Evolutionary conservation across 2,329 filamentous ascomycete genomes (phyloP).

Genomic region (Aspergillus carbonarius): DNA sequence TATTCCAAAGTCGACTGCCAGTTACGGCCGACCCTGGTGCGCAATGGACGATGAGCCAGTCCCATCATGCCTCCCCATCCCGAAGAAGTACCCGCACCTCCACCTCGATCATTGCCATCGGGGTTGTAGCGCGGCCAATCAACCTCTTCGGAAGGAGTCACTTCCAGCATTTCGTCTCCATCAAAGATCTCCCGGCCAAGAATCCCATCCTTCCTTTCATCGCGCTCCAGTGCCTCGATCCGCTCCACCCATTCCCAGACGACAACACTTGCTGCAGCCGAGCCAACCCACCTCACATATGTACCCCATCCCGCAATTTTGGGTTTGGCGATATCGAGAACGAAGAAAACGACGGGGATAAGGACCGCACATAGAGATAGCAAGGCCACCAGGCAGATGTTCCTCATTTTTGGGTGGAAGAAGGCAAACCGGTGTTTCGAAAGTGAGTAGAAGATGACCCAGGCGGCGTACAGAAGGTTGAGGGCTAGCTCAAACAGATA

Average conservation of each 20-base stretch:
- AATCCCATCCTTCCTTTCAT: conserved; percentile 92
- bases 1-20: conserved; percentile 13
- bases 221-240: conserved; percentile 86
- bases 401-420: conserved; percentile 86
- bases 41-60: conserved; percentile 37
- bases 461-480: conserved; percentile 83
- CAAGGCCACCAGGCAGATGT: conserved; percentile 76
- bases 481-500: conserved; percentile 88
- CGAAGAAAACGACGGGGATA: conserved; percentile 89
- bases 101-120: conserved; percentile 41
- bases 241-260: conserved; percentile 98
- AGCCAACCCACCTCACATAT: conserved; percentile 95
- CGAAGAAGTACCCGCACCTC: conserved; percentile 35
- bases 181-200: conserved; percentile 89
- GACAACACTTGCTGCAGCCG: conserved; percentile 89
- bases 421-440: conserved; percentile 90
- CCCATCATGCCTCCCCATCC: conserved; percentile 42
- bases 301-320: conserved; percentile 90
- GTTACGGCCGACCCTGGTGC: conserved; percentile 32
- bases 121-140: conserved; percentile 44
- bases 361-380: conserved; percentile 79
- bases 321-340: conserved; percentile 82
- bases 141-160: conserved; percentile 59
- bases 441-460: conserved; percentile 91
- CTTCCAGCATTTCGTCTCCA: conserved; percentile 86